Evolutionary conservation across 768 basidiomycete species (phyloP), one percentile per base, ranked within the genome.

Genomic region (Termitomyces sp.): DNA sequence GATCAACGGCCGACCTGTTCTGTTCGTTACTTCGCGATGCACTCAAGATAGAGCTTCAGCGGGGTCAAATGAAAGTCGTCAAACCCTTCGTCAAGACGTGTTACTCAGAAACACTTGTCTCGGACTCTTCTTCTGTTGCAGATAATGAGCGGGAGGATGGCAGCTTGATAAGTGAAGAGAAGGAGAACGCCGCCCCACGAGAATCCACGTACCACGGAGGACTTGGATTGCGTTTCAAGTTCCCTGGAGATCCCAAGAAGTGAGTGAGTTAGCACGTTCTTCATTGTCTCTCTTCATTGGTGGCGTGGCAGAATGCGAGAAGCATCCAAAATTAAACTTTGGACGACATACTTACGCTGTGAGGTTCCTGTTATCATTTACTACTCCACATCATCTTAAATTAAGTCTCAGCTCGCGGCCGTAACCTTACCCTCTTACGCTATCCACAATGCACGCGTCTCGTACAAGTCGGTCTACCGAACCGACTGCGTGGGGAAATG

Each of bases 371-470:
- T 46, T 19, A 35, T 52, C 55, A 25, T 40, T 27, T 25, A 46
- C 32, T 51, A 48, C 35, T 8, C 5, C 39, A 54, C 42, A 14
- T 23, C 28, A 47, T 46, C 52, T 60, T 47, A 61, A 52, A 53
- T 54, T 59, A 17, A 30, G 49, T 43, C 49, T 8, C 65, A 97
- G 92, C 81, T 3, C 94, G 98, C 64, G 97, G 97, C 21, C 86
- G 97, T 25, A 94, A 94, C 66, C 78, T 98, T n/a, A 95, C 97
- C 0, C 81, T 98, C 27, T 76, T 98, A 19, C 90, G 96, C 32
- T 99, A 98, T 70, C 96, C 97, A 0, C 89, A 95, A 70, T 94
- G 93, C 66, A 97, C 95, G 41, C 88, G 97, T n/a, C 82, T 99
- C 27, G 88, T 98, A 1, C 96, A 97, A 73, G 96, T 98, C 52